Evolutionary conservation across 805 yeast genomes (phyloP), one percentile per base, ranked within the genome.

Genomic region (Dipodascopsis tothii): DNA sequence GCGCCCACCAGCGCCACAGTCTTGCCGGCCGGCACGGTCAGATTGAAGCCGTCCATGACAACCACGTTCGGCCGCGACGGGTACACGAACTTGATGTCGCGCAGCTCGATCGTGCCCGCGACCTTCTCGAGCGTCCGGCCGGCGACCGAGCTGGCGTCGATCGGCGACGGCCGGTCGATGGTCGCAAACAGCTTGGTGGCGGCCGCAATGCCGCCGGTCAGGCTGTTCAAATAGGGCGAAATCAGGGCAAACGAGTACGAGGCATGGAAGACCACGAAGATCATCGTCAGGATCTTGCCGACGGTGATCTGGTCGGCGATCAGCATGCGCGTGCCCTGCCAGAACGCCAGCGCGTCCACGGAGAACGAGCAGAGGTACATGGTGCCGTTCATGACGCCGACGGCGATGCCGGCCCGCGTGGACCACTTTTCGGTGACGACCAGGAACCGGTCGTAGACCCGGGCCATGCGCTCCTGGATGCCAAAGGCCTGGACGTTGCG

Each of bases 1-100:
- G 94, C 80, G 1, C 96, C 96, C 18, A 86, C 95, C 53, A 86
- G 75, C 9, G 95, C 96, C 32, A 86, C 90, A 55, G 83, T 85
- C 56, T 78, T 63, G 7, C 95, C 95, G 2, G 90, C 82, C 4
- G 88, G 88, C 75, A 61, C 37, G 9, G 40, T 35, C 18, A 60
- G 55, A 22, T 44, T 40, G 40, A 57, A 51, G 44, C 58, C 48
- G 9, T 48, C 40, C 14, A 61, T 40, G 14, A 60, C 57, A 14
- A 56, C 45, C 17, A 57, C 60, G 21, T 57, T 55, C 2, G 63
- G 60, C 5, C 64, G 53, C 5, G 64, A 54, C 1, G 64, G 64
- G 33, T 60, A 60, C 19, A 58, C 51, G 38, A 60, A 60, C 27
- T 45, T 44, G 22, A 60, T 55, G 35, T 58, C 23, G 21, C 36